Evolutionary conservation across 192 early-diverging fungal species (phyloP), one percentile per base, ranked within the genome.

Genomic region (Entophlyctis luteolus): DNA sequence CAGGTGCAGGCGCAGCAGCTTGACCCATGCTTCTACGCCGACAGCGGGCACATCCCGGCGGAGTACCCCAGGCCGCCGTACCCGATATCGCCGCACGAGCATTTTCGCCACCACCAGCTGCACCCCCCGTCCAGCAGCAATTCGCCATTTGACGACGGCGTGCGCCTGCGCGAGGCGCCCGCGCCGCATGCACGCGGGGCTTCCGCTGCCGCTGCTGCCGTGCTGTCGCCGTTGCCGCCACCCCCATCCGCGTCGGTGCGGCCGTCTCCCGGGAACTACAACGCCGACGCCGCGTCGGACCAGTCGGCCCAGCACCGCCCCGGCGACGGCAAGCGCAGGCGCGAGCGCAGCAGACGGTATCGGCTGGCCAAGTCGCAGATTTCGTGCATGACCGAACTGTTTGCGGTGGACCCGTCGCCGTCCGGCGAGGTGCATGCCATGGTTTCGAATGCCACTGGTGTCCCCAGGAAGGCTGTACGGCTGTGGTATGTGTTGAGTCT

Each of bases 381-480:
- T 35, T 18, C 35, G 27, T 39, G 37, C 59, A 22, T 60, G 8
- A 23, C 39, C 23, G 23, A 60, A 46, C 39, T 60, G 31, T 60
- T 60, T 46, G 39, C 38, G 6, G n/a, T 60, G 8, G 59, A 60
- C 39, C 59, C 59, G 16, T 22, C 8, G 16, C 59, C 59, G 18
- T 12, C 8, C n/a, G 37, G 37, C 16, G 27, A 20, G 4, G 6
- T 46, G 37, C 59, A 60, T 27, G 8, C 23, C 12, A 28, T 25
- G 8, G 39, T 60, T 45, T 36, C 59, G 28, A 29, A 60, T 27
- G 59, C 46, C 1, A 60, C 59, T 45, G 59, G 39, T 20, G 46
- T 60, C 38, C 59, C 59, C 8, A 36, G 59, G 35, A 60, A 60
- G 46, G 59, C 59, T 14, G 59, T 60, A 27, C 59, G 59, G 18